Evolutionary conservation across 768 basidiomycete species (phyloP), one percentile per base, ranked within the genome.

Genomic region (Suillus spraguei): DNA sequence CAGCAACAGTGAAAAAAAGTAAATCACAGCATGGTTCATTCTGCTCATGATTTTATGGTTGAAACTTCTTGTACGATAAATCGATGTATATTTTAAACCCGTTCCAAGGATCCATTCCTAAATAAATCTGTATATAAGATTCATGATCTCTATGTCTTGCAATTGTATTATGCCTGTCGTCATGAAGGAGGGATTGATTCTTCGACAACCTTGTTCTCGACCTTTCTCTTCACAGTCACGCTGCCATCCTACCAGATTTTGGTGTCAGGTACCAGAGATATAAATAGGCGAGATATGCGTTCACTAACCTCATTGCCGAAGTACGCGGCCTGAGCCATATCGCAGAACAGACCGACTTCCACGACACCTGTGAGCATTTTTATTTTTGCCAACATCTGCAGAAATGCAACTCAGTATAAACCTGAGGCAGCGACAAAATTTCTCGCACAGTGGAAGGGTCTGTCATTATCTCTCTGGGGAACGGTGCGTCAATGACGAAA

Each of bases 341-440:
- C 81, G 72, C 94, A 95, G 80, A 99, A 99, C n/a, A 99, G 76
- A 1, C 97, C 97, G 39, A 98, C 97, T 76, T 99, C 97, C n/a
- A 99, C 94, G 28, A 98, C 94, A 53, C 97, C 97, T 4, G 97
- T 99, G 64, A 99, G 82, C 84, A 97, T 86, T 81, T 98, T 99
- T 71, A 99, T 90, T 64, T 83, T 81, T 17, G 80, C 75, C 79
- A 97, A 79, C 20, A 98, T 81, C 92, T 96, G 71, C 9, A 60
- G 35, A 47, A 70, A 22, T 28, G 10, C 33, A 0, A 33, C 13
- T 60, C 36, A 66, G 38, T 32, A 20, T 17, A 14, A 39, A 11
- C 36, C n/a, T 20, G 20, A 24, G 22, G 16, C 17, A 24, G 20
- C 38, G 13, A 13, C 44, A 66, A 22, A 32, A 42, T 71, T 60